Percentiles rank a stretch among this genome's conserved stretches.
Evolutionary conservation across 768 basidiomycete species (phyloP).

Genomic region (Tricholoma bakamatsutake): DNA sequence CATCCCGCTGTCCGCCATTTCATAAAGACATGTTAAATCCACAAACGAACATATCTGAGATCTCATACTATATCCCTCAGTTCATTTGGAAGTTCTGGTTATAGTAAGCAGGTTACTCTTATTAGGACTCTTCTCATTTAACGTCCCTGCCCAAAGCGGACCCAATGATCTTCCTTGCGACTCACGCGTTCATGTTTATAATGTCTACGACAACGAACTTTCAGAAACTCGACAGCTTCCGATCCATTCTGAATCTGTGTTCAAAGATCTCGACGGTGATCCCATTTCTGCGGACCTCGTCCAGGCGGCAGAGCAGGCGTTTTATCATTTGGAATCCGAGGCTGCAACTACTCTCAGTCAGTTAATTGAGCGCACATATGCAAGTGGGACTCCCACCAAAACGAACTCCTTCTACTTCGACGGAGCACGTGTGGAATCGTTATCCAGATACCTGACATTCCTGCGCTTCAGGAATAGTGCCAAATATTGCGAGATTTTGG

Average conservation of each 20-base stretch:
- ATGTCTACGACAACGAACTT: constrained; percentile 46
- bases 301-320: constrained; percentile 37
- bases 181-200: constrained; percentile 44
- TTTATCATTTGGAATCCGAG: constrained; percentile 36
- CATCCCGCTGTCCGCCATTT: not conserved
- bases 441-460: constrained; percentile 49
- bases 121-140: not conserved
- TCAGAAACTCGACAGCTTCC: constrained; percentile 37
- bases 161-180: constrained; percentile 22
- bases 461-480: constrained; percentile 53
- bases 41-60: constrained; percentile 6
- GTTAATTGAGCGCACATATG: constrained; percentile 28
- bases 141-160: constrained; percentile 9
- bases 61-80: constrained; percentile 36
- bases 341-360: constrained; percentile 33
- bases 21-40: not conserved
- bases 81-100: constrained; percentile 50
- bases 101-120: constrained; percentile 26
- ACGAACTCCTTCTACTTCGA: constrained; percentile 25
- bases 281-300: constrained; percentile 30
- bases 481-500: constrained; percentile 36
- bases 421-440: constrained; percentile 24
- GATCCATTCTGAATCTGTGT: constrained; percentile 26
- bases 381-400: constrained; percentile 17
- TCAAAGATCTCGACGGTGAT: constrained; percentile 35